A percentile compares a stretch with the other conserved stretches of the same genome.
Evolutionary conservation across 2,329 filamentous ascomycete species (phyloP).

Genomic region (Thelonectria discophora): DNA sequence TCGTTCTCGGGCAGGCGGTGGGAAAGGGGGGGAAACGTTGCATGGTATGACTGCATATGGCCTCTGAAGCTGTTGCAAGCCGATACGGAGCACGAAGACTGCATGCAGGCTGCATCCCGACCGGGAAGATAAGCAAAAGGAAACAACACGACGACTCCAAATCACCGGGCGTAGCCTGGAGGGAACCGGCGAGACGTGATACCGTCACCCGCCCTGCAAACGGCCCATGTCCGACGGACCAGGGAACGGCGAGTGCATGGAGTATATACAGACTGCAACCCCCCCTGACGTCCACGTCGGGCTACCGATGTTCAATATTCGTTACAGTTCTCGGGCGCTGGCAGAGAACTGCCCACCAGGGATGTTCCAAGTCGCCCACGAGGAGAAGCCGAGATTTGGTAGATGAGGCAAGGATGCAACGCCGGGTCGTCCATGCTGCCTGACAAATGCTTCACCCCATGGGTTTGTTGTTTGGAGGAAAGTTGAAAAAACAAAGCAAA

Average conservation of each 20-base stretch:
- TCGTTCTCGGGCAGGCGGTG: too few relatives aligned
- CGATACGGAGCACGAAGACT: too few relatives aligned
- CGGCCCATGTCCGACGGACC: conserved; percentile 11
- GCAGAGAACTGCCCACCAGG: conserved; percentile 2
- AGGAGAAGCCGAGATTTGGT: conserved; percentile 13
- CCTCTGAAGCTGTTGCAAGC: too few relatives aligned
- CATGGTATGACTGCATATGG: not conserved
- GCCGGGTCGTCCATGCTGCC: conserved; percentile 18
- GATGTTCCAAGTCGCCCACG: conserved; percentile 22
- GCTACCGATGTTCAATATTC: not conserved
- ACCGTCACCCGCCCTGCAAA: conserved; percentile 10
- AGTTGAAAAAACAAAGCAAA: conserved; percentile 1
- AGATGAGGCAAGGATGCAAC: conserved; percentile 13
- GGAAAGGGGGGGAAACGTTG: not conserved
- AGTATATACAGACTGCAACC: not conserved
- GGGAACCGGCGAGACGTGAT: not conserved
- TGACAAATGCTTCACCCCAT: conserved; percentile 8
- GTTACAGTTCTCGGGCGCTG: conserved; percentile 6
- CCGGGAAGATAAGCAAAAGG: not conserved
- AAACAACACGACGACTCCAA: not conserved
- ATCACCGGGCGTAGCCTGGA: not conserved
- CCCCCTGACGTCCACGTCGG: not conserved
- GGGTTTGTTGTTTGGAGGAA: not conserved
- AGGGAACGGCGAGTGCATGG: conserved; percentile 4
- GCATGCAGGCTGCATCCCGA: too few relatives aligned